Evolutionary conservation across 1,284 basidiomycete genomes (phyloP).

Genomic region (Hymenochaete sp.): DNA sequence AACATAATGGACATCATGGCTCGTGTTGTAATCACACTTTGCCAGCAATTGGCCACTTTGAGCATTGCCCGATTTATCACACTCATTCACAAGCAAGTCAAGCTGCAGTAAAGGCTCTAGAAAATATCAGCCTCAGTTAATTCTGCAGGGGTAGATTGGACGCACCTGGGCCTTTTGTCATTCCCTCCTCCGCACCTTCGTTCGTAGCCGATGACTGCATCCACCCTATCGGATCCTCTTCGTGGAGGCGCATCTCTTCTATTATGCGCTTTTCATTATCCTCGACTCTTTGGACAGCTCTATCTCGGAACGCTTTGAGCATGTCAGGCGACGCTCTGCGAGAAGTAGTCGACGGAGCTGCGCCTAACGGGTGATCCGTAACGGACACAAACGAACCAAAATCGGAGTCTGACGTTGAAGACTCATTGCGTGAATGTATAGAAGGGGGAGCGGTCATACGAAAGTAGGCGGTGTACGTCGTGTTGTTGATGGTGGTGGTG

Average conservation of each 20-base stretch:
- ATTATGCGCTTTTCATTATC: conserved; percentile 43
- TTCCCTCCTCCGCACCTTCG: background rate
- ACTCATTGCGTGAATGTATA: background rate
- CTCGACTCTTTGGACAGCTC: conserved; percentile 44
- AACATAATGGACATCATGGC: too few species aligned
- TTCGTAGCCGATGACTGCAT: conserved; percentile 21
- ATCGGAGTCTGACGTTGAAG: conserved; percentile 41
- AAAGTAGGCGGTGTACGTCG: too few species aligned
- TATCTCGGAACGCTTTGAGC: conserved; percentile 47
- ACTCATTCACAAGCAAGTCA: too few species aligned
- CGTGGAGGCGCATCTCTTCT: conserved; percentile 52
- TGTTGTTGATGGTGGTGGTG: too few species aligned
- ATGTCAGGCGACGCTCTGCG: conserved; percentile 9
- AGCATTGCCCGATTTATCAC: too few species aligned
- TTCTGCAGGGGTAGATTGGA: too few species aligned
- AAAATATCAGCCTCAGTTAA: too few species aligned
- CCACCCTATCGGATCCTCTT: conserved; percentile 63
- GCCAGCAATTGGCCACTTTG: too few species aligned
- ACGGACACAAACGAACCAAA: conserved; percentile 66
- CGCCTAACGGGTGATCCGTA: conserved; percentile 45
- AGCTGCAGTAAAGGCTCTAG: too few species aligned
- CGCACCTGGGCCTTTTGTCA: too few species aligned
- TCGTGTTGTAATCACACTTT: too few species aligned
- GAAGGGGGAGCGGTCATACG: too few species aligned
- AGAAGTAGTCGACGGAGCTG: background rate